A percentile compares a stretch with the other conserved stretches of the same genome.
Conservation (phyloP, 768 basidiomycete species). For the Chlorophyllum brunneum region DNA sequence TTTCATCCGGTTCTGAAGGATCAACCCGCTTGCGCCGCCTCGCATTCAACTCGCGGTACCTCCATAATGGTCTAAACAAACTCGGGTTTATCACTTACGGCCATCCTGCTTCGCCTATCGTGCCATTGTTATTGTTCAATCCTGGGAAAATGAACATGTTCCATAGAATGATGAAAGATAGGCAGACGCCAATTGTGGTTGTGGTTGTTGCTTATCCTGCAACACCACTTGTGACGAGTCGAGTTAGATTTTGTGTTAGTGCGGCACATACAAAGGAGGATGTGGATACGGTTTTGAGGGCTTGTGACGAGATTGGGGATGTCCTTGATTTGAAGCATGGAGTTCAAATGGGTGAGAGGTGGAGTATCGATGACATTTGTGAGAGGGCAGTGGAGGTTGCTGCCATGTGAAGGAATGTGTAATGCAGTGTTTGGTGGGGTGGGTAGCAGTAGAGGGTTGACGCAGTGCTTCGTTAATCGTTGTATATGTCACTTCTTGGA, state of each 20-base stretch:
- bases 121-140: slow-evolving; percentile 88
- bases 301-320: slow-evolving; percentile 91
- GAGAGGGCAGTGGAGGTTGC: slow-evolving; percentile 75
- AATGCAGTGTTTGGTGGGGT: neutral
- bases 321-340: slow-evolving; percentile 88
- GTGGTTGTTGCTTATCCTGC: slow-evolving; percentile 92
- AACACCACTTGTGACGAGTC: slow-evolving; percentile 81
- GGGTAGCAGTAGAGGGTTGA: neutral
- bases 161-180: slow-evolving; percentile 81
- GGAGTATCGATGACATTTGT: slow-evolving; percentile 74
- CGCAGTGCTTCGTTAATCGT: neutral
- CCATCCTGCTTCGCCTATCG: slow-evolving; percentile 85
- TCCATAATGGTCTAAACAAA: slow-evolving; percentile 79
- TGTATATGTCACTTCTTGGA: neutral
- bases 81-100: slow-evolving; percentile 98
- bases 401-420: slow-evolving; percentile 21
- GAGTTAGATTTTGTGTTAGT: slow-evolving; percentile 92
- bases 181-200: slow-evolving; percentile 77
- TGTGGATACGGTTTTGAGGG: slow-evolving; percentile 78
- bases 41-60: slow-evolving; percentile 94
- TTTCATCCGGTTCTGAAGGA: slow-evolving; percentile 85
- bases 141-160: slow-evolving; percentile 94
- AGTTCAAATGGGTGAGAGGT: slow-evolving; percentile 49
- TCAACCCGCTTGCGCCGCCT: slow-evolving; percentile 76
- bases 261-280: slow-evolving; percentile 97